These are phyloP conservation scores for Candida verbasci DNA, from an alignment of 805 yeast genomes.

Conservation along the genomic window DNA sequence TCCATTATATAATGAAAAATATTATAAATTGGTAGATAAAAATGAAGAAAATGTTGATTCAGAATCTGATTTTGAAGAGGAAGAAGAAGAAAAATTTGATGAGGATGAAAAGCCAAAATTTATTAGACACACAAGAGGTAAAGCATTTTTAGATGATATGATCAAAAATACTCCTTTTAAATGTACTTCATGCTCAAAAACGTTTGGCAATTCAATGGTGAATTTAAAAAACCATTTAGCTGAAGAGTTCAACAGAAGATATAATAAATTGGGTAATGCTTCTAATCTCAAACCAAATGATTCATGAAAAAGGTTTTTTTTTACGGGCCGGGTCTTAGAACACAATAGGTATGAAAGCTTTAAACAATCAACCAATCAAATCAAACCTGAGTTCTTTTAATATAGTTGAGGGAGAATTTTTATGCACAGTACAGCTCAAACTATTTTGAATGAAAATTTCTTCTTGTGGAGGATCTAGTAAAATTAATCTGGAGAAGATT, in stretches of 20 bases:
- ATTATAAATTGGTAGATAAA: constrained; percentile 1
- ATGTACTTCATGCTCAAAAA: constrained; percentile 23
- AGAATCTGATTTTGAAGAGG: constrained; percentile 5
- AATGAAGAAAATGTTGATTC: constrained; percentile 2
- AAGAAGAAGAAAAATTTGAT: not conserved
- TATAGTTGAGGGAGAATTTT: not conserved
- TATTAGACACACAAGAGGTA: constrained; percentile 4
- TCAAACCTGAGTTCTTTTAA: no score
- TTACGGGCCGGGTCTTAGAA: no score
- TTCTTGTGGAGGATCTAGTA: constrained; percentile 1
- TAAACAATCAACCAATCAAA: no score
- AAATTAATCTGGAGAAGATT: constrained; percentile 4
- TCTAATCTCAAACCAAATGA: constrained; percentile 5
- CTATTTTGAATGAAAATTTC: no score
- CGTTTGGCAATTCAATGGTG: constrained; percentile 21
- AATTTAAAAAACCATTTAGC: constrained; percentile 25
- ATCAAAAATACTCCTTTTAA: constrained; percentile 19
- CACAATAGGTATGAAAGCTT: no score
- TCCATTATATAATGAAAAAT: constrained; percentile 12
- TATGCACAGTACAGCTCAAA: no score
- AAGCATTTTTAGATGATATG: constrained; percentile 9
- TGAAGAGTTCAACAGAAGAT: constrained; percentile 18
- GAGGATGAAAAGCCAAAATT: constrained; percentile 1
- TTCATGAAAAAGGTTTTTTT: no score
- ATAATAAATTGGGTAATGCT: constrained; percentile 4